phyloP scores from a whole-genome alignment of 2,329 filamentous ascomycete genomes.

The Cladosporium cucumerinum region DNA sequence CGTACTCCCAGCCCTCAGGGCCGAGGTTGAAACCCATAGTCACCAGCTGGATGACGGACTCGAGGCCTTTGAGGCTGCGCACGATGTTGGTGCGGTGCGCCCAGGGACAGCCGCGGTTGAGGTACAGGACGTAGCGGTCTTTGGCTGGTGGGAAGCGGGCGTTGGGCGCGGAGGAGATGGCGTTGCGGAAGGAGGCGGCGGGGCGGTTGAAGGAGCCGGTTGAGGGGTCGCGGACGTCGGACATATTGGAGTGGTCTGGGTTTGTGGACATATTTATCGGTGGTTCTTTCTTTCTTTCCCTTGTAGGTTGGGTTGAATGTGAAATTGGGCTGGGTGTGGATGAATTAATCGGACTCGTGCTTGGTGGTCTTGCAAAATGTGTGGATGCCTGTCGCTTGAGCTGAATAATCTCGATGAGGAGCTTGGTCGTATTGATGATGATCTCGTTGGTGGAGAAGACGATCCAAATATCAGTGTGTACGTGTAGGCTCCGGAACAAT shows the following conservation, averaged over 20 bases:
- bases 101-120: conserved; percentile 62
- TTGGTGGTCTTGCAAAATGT: not conserved
- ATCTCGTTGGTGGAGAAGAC: not conserved
- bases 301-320: not conserved
- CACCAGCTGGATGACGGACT: conserved; percentile 49
- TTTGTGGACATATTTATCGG: not conserved
- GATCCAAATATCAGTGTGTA: not conserved
- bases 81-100: conserved; percentile 52
- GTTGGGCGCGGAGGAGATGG: conserved; percentile 50
- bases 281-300: not conserved
- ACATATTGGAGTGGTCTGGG: conserved; percentile 8
- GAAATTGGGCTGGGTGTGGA: not conserved
- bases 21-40: conserved; percentile 41
- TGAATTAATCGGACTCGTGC: not conserved
- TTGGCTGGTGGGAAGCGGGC: conserved; percentile 57
- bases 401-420: not conserved
- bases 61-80: conserved; percentile 49
- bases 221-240: not conserved
- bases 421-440: not conserved
- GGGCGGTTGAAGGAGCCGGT: conserved; percentile 53
- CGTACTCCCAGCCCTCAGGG: conserved; percentile 68
- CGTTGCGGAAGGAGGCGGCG: conserved; percentile 54
- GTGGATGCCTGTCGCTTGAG: not conserved
- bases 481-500: not conserved
- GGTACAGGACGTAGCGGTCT: conserved; percentile 59